These are phyloP conservation scores for Pyrenochaeta sp. DNA, from an alignment of 2,329 filamentous ascomycete species.

Conservation along the genomic window DNA sequence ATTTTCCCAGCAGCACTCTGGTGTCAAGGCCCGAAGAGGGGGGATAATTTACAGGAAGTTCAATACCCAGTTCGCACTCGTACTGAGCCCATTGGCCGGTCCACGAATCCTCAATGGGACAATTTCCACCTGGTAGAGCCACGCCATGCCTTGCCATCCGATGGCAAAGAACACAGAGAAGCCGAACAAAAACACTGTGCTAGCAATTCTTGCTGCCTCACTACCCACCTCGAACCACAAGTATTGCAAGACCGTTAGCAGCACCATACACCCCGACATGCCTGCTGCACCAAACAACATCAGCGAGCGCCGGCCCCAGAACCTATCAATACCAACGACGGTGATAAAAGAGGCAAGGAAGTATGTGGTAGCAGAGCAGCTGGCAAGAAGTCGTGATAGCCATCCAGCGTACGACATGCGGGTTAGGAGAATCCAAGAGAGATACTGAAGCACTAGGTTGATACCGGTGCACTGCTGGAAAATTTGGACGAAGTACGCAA, in stretches of 20 bases:
- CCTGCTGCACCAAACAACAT: conserved; percentile 49
- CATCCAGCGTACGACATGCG: conserved; percentile 58
- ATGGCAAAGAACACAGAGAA: conserved; percentile 91
- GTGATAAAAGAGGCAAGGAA: conserved; percentile 49
- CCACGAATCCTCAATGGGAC: conserved; percentile 88
- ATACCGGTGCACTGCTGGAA: conserved; percentile 54
- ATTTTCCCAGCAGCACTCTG: background rate
- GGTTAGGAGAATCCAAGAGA: conserved; percentile 61
- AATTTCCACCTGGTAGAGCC: conserved; percentile 72
- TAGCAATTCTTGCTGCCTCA: conserved; percentile 43
- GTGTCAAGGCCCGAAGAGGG: no score
- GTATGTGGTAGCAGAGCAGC: conserved; percentile 49
- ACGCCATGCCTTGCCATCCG: conserved; percentile 80
- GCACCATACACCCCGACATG: conserved; percentile 45
- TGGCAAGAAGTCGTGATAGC: conserved; percentile 52
- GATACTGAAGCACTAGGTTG: conserved; percentile 46
- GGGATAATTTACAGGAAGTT: conserved; percentile 52
- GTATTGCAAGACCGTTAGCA: conserved; percentile 39
- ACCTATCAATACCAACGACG: conserved; percentile 48
- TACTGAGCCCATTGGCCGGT: conserved; percentile 84
- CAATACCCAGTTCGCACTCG: conserved; percentile 87
- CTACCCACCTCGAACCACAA: conserved; percentile 30
- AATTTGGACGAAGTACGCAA: conserved; percentile 54
- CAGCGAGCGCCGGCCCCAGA: conserved; percentile 45
- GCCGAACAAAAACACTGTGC: conserved; percentile 79